Percentiles rank a stretch among this genome's conserved stretches.
phyloP scores from a whole-genome alignment of 139 green algal genomes.

The Limnomonas spitsbergensis region DNA sequence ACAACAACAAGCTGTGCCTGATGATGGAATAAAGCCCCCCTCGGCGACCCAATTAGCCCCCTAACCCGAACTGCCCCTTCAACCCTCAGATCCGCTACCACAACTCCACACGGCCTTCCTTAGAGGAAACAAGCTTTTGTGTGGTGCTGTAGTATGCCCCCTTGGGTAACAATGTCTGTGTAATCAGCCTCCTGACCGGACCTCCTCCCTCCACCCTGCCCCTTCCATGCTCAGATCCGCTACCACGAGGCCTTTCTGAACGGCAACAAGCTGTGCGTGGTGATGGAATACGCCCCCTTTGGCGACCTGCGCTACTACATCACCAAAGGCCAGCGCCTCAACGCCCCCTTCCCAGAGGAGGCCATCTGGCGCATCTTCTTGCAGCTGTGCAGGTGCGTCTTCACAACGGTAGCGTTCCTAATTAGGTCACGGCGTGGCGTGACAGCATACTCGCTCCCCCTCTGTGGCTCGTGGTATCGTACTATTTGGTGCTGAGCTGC shows the following conservation, averaged over 20 bases:
- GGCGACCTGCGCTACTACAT: slow-evolving; percentile 53
- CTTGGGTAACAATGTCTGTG: slow-evolving; percentile 56
- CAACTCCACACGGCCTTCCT: slow-evolving; percentile 73
- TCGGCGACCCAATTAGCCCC: no score
- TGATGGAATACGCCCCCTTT: slow-evolving; percentile 78
- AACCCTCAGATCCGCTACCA: no score
- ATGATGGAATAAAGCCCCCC: slow-evolving; percentile 79
- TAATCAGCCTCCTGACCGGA: slow-evolving; percentile 36
- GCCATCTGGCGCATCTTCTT: slow-evolving; percentile 79
- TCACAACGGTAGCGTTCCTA: no score
- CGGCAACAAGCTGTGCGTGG: slow-evolving; percentile 70
- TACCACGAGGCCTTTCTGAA: slow-evolving; percentile 80
- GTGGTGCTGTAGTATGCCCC: slow-evolving; percentile 79
- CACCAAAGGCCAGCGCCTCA: slow-evolving; percentile 48
- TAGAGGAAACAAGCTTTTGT: slow-evolving; percentile 66
- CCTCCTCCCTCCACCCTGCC: neutral
- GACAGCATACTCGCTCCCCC: no score
- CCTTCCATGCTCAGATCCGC: slow-evolving; percentile 34
- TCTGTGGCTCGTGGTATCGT: no score
- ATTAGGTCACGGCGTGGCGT: no score
- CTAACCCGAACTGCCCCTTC: no score
- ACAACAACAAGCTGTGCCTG: slow-evolving; percentile 71
- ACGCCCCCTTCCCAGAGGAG: slow-evolving; percentile 68
- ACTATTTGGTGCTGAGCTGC: no score
- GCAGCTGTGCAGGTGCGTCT: slow-evolving; percentile 47